phyloP scores from a whole-genome alignment of 306 rosid genomes.

The Luffa aegyptiaca region DNA sequence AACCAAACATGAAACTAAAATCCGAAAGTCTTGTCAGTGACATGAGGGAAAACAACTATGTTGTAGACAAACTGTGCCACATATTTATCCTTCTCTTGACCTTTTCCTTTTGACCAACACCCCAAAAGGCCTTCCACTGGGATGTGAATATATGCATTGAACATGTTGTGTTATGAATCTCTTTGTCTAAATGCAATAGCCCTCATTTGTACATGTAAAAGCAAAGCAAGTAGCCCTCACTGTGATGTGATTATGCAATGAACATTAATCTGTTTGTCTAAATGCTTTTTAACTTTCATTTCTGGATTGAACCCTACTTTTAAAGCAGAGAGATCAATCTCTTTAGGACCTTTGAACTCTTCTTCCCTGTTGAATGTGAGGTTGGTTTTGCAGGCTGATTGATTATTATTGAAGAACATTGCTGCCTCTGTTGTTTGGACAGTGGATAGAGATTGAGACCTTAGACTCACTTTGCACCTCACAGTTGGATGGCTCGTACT shows the following conservation, averaged over 20 bases:
- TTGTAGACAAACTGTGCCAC: slow-evolving; percentile 21
- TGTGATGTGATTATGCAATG: slow-evolving; percentile 4
- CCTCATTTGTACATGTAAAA: background rate
- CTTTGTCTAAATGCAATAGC: slow-evolving; percentile 5
- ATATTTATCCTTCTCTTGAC: slow-evolving; percentile 11
- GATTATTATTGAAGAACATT: background rate
- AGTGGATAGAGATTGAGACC: background rate
- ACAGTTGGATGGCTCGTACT: background rate
- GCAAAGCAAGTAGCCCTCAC: background rate
- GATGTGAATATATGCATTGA: background rate
- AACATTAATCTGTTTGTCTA: slow-evolving; percentile 3
- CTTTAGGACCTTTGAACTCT: background rate
- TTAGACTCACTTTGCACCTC: background rate
- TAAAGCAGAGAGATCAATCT: background rate
- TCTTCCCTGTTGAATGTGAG: background rate
- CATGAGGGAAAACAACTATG: slow-evolving; percentile 13
- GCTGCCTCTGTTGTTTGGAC: slow-evolving; percentile 7
- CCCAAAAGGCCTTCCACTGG: background rate
- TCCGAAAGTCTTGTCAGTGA: slow-evolving; percentile 16
- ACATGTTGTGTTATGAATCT: slow-evolving; percentile 7
- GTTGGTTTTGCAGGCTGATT: background rate
- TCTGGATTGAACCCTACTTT: slow-evolving; percentile 6
- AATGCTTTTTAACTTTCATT: slow-evolving; percentile 4
- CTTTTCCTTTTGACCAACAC: slow-evolving; percentile 10
- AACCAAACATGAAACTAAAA: slow-evolving; percentile 24